Conservation (phyloP, 768 basidiomycete species). For the Termitomyces bulborhizus region DNA sequence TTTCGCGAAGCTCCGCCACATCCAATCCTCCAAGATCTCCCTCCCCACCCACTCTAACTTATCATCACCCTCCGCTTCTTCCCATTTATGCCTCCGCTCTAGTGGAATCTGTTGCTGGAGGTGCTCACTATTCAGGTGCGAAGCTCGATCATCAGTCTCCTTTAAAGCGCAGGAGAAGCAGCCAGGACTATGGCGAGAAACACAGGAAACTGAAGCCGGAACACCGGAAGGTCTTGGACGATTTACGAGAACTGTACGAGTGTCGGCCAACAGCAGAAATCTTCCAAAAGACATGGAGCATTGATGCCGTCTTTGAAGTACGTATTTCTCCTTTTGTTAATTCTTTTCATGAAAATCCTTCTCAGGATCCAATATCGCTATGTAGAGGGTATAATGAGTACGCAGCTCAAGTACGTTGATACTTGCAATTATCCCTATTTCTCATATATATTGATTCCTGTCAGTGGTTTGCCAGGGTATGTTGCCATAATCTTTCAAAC, state of each 20-base stretch:
- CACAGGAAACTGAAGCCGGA: conserved; percentile 32
- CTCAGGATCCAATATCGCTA: conserved; percentile 42
- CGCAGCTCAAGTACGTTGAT: conserved; percentile 43
- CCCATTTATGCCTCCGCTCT: conserved; percentile 46
- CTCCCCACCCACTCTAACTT: conserved; percentile 37
- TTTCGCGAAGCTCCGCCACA: conserved; percentile 11
- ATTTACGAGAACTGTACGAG: conserved; percentile 53
- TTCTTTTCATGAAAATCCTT: not conserved
- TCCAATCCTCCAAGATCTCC: conserved; percentile 22
- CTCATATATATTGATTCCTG: not conserved
- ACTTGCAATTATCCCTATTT: not conserved
- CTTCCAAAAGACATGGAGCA: conserved; percentile 45
- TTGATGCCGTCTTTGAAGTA: conserved; percentile 54
- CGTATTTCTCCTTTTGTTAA: not conserved
- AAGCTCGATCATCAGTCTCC: conserved; percentile 29
- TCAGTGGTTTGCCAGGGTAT: conserved; percentile 50
- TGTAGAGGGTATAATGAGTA: conserved; percentile 46
- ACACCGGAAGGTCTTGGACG: conserved; percentile 47
- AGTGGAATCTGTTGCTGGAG: conserved; percentile 53
- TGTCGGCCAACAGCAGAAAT: conserved; percentile 47
- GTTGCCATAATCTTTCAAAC: conserved; percentile 9
- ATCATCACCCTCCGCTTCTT: conserved; percentile 40
- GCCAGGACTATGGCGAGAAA: conserved; percentile 23
- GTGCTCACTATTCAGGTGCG: conserved; percentile 56
- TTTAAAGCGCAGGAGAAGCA: conserved; percentile 31